phyloP scores from a whole-genome alignment of 768 basidiomycete genomes.

The Lactifluus piperatus region DNA sequence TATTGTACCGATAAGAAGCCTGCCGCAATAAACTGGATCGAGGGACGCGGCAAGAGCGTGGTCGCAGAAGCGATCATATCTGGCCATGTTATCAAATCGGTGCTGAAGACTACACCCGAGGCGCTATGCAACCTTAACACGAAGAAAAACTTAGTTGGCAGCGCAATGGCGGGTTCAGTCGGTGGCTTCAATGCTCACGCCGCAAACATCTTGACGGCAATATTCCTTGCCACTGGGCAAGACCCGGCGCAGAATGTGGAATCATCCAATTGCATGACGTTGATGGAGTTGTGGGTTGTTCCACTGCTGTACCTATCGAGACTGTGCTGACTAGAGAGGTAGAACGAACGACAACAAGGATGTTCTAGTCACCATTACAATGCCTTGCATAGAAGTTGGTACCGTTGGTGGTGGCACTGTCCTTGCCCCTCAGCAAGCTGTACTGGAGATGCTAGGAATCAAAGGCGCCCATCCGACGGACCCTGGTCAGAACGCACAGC shows the following conservation, averaged over 20 bases:
- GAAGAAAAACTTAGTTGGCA: constrained; percentile 97
- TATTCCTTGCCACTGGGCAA: constrained; percentile 95
- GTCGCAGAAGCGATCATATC: constrained; percentile 94
- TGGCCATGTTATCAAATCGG: constrained; percentile 76
- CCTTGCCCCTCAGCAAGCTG: constrained; percentile 79
- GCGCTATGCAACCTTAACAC: constrained; percentile 83
- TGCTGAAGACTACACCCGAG: constrained; percentile 92
- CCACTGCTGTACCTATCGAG: constrained; percentile 8
- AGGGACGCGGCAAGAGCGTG: constrained; percentile 95
- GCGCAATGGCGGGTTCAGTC: constrained; percentile 96
- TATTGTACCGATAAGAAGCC: constrained; percentile 99
- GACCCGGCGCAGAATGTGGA: constrained; percentile 99
- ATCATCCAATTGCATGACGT: constrained; percentile 95
- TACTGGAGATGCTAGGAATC: constrained; percentile 91
- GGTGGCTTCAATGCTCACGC: constrained; percentile 99
- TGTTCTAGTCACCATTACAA: constrained; percentile 85
- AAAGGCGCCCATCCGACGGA: constrained; percentile 79
- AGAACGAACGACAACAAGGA: constrained; percentile 87
- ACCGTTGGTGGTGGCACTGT: constrained; percentile 96
- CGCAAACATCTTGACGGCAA: constrained; percentile 91
- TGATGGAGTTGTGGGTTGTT: constrained; percentile 90
- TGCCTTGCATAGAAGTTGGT: constrained; percentile 99
- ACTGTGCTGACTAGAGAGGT: constrained; percentile 10
- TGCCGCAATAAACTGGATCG: constrained; percentile 99
- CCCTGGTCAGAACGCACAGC: constrained; percentile 86